Evolutionary conservation across 768 basidiomycete genomes (phyloP), one percentile per base, ranked within the genome.

Genomic region (Lactifluus pinguis): DNA sequence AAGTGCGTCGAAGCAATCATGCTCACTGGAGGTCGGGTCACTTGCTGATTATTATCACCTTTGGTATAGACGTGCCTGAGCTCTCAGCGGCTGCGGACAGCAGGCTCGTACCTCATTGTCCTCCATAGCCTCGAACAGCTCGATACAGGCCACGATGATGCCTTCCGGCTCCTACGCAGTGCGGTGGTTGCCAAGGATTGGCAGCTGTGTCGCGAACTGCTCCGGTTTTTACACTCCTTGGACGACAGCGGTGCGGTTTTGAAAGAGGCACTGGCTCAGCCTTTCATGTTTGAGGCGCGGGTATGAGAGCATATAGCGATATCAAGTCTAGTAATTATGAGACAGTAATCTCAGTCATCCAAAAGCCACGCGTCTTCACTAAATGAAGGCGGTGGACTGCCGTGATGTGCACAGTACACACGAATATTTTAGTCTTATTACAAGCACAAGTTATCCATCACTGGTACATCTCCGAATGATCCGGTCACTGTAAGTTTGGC

Each of bases 81-180:
- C 1, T 79, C 84, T 8, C 80, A 84, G 34, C 82, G 86, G 6
- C 76, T 97, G 65, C 88, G 89, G 69, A 95, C 92, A 3, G 95
- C 95, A 0, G 85, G 87, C 21, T 94, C 92, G 7, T 98, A 98
- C 73, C 80, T 99, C 10, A 79, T 99, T 32, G 93, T 98, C 3
- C 75, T 99, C 54, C 95, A 98, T 69, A 94, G 89, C 66, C 80
- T 98, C 55, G 95, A 98, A 69, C 91, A 93, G 62, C 76, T 92
- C 53, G 89, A 93, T 65, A 87, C 89, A 69, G 75, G 83, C 67
- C 83, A 84, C 68, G 80, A 79, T 39, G 92, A 98, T 67, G 92
- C 88, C 3, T 81, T 92, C 29, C 81, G 91, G 41, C 77, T 99
- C 25, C 75, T 99, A 53, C 81, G 80, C 51, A 80, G 80, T 59